Conservation (phyloP, 257 asterid species). For the Solanum raphanifolium region DNA sequence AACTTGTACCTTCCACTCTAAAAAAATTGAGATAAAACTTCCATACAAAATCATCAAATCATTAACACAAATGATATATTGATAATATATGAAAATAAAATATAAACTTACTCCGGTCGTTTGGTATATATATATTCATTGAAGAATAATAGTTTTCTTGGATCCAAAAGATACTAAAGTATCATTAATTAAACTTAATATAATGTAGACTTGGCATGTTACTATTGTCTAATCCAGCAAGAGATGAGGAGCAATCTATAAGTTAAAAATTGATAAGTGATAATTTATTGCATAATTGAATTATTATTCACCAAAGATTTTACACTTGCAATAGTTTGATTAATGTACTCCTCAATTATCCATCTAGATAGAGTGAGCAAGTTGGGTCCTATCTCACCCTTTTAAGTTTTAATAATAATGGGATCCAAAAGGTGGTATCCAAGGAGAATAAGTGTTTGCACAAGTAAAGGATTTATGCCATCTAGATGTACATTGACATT, state of each 20-base stretch:
- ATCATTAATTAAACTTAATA: too few relatives aligned
- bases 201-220: not conserved
- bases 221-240: not conserved
- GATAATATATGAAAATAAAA: not conserved
- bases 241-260: not conserved
- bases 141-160: not conserved
- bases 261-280: not conserved
- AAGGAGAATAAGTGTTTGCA: not conserved
- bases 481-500: not conserved
- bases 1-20: not conserved
- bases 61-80: too few relatives aligned
- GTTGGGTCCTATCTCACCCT: not conserved
- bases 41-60: too few relatives aligned
- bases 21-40: too few relatives aligned
- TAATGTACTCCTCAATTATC: not conserved
- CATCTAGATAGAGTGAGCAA: not conserved
- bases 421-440: not conserved
- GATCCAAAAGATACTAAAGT: too few relatives aligned
- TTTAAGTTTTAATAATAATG: not conserved
- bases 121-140: not conserved
- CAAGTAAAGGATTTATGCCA: not conserved
- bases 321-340: not conserved
- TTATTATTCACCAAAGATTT: not conserved
- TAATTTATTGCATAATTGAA: not conserved
- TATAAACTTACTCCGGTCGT: not conserved